Evolutionary conservation across 2,329 filamentous ascomycete genomes (phyloP), one percentile per base, ranked within the genome.

Genomic region (Monosporascus sp.): DNA sequence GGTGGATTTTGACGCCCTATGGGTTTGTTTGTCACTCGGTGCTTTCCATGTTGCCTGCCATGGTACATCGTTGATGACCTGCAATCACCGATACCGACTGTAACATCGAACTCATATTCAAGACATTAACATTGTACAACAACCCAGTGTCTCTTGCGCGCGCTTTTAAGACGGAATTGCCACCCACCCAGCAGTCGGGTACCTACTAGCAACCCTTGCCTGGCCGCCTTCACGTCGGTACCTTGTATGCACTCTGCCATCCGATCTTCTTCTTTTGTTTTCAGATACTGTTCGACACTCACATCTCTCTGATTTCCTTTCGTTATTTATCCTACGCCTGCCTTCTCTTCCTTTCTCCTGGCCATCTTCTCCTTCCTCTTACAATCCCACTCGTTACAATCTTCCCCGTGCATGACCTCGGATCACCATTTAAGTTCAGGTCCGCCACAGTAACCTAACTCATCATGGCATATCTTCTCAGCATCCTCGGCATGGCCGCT

Each of bases 401-500:
- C 42, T 17, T 27, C 8, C 42, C 4, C 5, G 14, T 46, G 37
- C 9, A 15, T 18, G 8, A 20, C 24, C 2, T 17, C n/a, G n/a
- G 8, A 15, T 46, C 20, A 34, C 36, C 51, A 51, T 37, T 2
- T 20, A 48, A n/a, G 34, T 49, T 46, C 47, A 52, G 38, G 18
- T 41, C 42, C 22, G 44, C 50, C 44, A 48, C 24, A 27, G 42
- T 39, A 25, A 18, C 22, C 27, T 48, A 47, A 9, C 51, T 52
- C 46, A 53, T 51, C 5, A 64, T 61, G 60, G 59, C 58, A 48
- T 50, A 44, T 50, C 53, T 57, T 48, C 51, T 45, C 15, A 49
- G 47, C 51, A 47, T 56, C 51, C 24, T 58, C 42, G 57, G 55
- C 54, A 51, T 62, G 20, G 48, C 60, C 46, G 57, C 57, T 54